Base-by-base conservation (phyloP, 257 asterid genomes). In the Nicotiana sylvestris region DNA sequence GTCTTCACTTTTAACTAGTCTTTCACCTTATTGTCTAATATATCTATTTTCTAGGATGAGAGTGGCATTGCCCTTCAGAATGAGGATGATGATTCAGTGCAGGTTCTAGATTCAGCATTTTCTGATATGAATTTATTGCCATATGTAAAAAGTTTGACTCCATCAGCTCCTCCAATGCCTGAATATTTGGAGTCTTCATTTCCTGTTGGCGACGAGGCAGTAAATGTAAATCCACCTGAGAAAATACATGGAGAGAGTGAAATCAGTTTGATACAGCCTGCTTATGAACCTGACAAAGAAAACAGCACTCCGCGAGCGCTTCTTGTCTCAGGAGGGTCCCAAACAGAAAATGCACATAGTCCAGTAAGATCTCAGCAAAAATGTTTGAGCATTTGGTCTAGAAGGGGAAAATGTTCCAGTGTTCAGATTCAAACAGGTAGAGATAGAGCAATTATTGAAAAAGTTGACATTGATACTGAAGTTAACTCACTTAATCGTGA, bases 321-420 rank as follows among this genome's bases (percentile, higher is more conserved):
- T 69, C 33, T n/a, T n/a, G n/a, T 69, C 57, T 39, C 33, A 1
- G 57, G 32, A 39, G 89, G 29, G 69, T 77, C 74, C 82, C 87
- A 66, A 53, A 58, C 78, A 39, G 89, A 87, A 74, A 87, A 58
- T 83, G 27, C 37, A 32, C 89, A 85, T 76, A 78, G 51, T 33
- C 88, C 62, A 86, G 82, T 86, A 81, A 84, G 82, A 35, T 86
- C 91, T 9, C 87, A 76, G 83, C 82, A 84, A 81, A 77, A 57
- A 68, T 66, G 90, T 82, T 64, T 64, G 84, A 93, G 90, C 87
- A 94, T 92, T 83, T 93, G 97, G 94, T 88, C 90, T 25, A 90
- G 97, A 85, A 89, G 97, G 84, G 97, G 97, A 70, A 93, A 90
- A 84, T 65, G 84, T 17, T 89, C 85, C 11, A 84, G 89, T 61